Evolutionary conservation across 805 yeast genomes (phyloP), one percentile per base, ranked within the genome.

Genomic region (Metschnikowia chrysomelidarum): DNA sequence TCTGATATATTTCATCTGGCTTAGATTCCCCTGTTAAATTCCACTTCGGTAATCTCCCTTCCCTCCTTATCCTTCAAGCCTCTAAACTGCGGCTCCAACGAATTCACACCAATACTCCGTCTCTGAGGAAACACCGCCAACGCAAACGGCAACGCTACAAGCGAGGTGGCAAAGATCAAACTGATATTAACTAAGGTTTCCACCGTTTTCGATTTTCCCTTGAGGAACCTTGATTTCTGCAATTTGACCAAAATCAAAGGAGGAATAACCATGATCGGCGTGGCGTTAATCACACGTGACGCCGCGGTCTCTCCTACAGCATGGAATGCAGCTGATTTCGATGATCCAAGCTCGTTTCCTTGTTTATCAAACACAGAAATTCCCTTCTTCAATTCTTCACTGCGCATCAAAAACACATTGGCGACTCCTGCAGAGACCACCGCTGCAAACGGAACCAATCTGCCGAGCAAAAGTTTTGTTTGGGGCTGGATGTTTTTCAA

Each of bases 301-400:
- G 89, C 79, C 3, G 97, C 98, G 8, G 99, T 93, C 62, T 93
- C 98, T 16, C 95, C 96, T 29, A 93, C 98, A 0, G 99, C 99
- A 43, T 80, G 73, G 30, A 77, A 55, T 1, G 99, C 99, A 12
- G 98, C 98, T 21, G 70, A 76, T 57, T 84, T 80, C 5, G 97
- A 88, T 19, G 67, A 69, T 43, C 81, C 78, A 20, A 76, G 71
- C 21, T 80, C 80, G 24, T 80, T 76, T 21, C 87, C 79, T 9
- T 71, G 71, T 24, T 72, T 58, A 56, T 81, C 84, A 47, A 65
- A 82, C 0, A 85, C 93, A 25, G 78, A 62, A 36, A 86, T 86
- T 50, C 95, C 95, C 54, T 82, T 83, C 50, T 78, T 79, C 55
- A 93, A 80, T 63, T 93, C 99, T 60, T 89, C 94, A 38, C 91